Evolutionary conservation across 2,329 filamentous ascomycete genomes (phyloP), one percentile per base, ranked within the genome.

Genomic region (Arthrobotrys musiformis): DNA sequence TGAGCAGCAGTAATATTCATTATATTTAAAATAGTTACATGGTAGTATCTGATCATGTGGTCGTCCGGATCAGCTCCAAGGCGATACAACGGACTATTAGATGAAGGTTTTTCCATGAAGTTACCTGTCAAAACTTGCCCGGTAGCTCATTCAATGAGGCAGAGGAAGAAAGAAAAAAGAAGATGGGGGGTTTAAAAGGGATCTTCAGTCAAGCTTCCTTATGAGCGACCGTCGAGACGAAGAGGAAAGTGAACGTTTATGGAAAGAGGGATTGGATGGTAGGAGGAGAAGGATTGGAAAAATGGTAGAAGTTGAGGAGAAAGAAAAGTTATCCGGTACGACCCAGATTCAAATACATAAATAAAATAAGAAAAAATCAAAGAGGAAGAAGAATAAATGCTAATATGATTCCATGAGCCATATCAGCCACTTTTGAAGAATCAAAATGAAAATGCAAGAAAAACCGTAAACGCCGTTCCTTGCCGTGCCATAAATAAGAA

Each of bases 11-110:
- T 69, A 76, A 62, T 69, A 64, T 76, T 63, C 54, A 75, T 76
- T 66, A 62, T 70, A 50, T 58, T 60, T 37, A 50, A 30, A 17
- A 9, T 61, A 62, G 22, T 19, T 60, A 64, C 54, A 58, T 13
- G 17, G 33, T 40, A 37, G 33, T 63, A 70, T 50, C 22, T 56
- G 58, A 76, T 66, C 56, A 35, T 58, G 58, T 69, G 63, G 72
- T 76, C 72, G 72, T 76, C 72, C 72, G 72, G 72, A 76, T 76
- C 72, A 70, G 72, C 72, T 54, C 61, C 58, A 54, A 60, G 72
- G 72, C 72, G 72, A 76, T 76, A 76, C 72, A 54, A 76, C 72
- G 72, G 72, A 70, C 72, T 76, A 76, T 76, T 76, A 76, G 30
- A 33, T 48, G 56, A 60, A 58, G 56, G 63, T 68, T 75, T 69